phyloP scores from a whole-genome alignment of 306 rosid species.

The Albizia julibrissin region DNA sequence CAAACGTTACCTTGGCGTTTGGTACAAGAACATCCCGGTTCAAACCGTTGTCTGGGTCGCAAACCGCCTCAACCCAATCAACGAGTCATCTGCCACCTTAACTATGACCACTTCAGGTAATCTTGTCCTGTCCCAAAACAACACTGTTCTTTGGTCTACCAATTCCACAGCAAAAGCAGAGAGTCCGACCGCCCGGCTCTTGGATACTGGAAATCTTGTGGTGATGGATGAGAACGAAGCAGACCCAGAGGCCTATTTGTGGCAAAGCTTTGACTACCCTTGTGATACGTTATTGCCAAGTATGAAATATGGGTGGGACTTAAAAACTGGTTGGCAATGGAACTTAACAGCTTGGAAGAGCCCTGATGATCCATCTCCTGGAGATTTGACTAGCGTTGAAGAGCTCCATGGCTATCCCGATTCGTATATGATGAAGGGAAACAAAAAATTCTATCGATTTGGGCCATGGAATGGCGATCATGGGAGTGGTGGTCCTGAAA shows the following conservation, averaged over 20 bases:
- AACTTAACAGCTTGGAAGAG: background rate
- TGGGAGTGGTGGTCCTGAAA: background rate
- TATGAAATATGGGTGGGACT: background rate
- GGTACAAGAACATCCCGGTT: background rate
- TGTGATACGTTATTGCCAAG: background rate
- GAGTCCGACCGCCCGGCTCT: background rate
- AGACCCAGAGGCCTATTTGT: background rate
- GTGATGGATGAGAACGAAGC: background rate
- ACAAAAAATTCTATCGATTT: background rate
- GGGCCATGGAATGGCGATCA: background rate
- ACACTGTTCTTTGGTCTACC: background rate
- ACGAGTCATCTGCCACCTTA: background rate
- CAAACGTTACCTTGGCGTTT: background rate
- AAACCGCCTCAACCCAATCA: background rate
- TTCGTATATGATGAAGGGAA: background rate
- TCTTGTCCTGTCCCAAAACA: background rate
- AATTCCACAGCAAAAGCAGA: background rate
- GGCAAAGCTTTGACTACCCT: background rate
- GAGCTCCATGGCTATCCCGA: background rate
- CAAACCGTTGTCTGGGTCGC: background rate
- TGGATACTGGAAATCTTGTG: background rate
- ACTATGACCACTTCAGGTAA: background rate
- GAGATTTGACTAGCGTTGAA: background rate
- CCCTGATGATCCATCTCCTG: background rate
- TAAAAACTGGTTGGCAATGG: background rate